Conservation (phyloP, 1,284 basidiomycete genomes). For the Xerocomus amazonicus region DNA sequence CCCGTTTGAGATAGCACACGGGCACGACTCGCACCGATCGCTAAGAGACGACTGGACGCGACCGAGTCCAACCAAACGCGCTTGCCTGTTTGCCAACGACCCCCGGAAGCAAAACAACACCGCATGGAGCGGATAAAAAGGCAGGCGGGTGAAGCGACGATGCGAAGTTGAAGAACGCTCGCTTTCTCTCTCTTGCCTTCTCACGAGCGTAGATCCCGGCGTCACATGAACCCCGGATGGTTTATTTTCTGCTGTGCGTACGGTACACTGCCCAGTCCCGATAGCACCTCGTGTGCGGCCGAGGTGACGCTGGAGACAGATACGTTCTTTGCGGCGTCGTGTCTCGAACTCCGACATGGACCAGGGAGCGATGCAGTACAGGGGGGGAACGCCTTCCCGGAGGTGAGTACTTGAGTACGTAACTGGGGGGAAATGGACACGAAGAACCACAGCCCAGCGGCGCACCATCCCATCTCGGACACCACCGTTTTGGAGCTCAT, state of each 20-base stretch:
- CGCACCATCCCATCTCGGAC: not conserved
- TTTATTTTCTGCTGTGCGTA: not conserved
- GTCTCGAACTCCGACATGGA: not conserved
- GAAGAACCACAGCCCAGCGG: not conserved
- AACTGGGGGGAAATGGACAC: not conserved
- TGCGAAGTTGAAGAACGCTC: not conserved
- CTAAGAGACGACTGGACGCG: not conserved
- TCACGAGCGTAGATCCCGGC: not conserved
- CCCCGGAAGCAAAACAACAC: conserved; percentile 19
- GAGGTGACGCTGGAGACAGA: not conserved
- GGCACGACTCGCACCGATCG: not conserved
- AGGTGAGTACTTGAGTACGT: not conserved
- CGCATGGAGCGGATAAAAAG: conserved; percentile 1
- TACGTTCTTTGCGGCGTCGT: not conserved
- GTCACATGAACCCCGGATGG: not conserved
- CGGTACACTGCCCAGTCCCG: not conserved
- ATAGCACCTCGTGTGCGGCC: not conserved
- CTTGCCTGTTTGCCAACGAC: conserved; percentile 14
- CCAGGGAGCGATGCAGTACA: not conserved
- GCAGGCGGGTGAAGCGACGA: not conserved
- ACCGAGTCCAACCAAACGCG: not conserved
- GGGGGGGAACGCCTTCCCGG: not conserved
- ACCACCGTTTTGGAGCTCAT: not conserved
- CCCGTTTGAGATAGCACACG: not conserved
- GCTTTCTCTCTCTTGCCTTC: not conserved